Evolutionary conservation across 164 flowering plant genomes (phyloP).

Genomic region (Echeveria elegans): DNA sequence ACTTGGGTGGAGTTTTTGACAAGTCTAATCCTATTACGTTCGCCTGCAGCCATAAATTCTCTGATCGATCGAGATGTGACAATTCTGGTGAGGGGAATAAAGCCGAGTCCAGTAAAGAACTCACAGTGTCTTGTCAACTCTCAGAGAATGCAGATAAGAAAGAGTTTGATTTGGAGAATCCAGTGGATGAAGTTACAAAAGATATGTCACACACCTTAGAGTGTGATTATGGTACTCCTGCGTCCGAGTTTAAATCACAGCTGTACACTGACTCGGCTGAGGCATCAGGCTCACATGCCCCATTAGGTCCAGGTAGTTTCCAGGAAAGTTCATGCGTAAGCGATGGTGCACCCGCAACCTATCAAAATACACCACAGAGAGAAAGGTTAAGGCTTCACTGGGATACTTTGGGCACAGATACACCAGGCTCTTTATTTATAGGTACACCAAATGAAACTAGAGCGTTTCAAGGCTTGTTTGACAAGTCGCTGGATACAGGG

Average conservation of each 20-base stretch:
- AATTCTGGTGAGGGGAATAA: conserved; percentile 25
- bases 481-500: conserved; percentile 24
- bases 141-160: conserved; percentile 22
- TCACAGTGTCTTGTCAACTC: conserved; percentile 17
- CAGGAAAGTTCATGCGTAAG: background rate
- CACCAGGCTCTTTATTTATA: conserved; percentile 47
- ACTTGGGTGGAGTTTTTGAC: background rate
- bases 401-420: conserved; percentile 61
- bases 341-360: conserved; percentile 16
- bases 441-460: conserved; percentile 45
- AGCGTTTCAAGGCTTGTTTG: conserved; percentile 26
- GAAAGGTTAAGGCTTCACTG: conserved; percentile 55
- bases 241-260: conserved; percentile 16
- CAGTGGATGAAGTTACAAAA: conserved; percentile 15
- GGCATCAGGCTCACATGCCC: conserved; percentile 19
- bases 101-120: conserved; percentile 13
- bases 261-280: conserved; percentile 16
- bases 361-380: conserved; percentile 23
- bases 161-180: conserved; percentile 22
- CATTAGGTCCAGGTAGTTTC: background rate
- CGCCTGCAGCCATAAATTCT: conserved; percentile 41
- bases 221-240: conserved; percentile 40
- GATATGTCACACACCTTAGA: background rate
- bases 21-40: background rate
- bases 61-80: conserved; percentile 43